Conservation (phyloP, 2,329 filamentous ascomycete genomes). For the Curvularia lunata region DNA sequence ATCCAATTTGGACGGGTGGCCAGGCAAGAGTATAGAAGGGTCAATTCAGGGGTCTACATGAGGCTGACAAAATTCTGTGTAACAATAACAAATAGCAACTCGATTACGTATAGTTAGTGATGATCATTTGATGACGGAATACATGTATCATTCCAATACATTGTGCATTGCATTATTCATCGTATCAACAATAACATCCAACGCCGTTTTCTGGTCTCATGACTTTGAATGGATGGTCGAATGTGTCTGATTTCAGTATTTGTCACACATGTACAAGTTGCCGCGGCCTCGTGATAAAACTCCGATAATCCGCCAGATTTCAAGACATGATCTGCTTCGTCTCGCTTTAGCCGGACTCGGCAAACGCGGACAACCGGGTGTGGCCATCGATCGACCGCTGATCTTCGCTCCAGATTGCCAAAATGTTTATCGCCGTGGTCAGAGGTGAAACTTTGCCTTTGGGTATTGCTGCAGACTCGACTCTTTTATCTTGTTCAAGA, state of each 20-base stretch:
- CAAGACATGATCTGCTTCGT: neutral
- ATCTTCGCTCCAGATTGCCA: neutral
- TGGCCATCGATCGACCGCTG: neutral
- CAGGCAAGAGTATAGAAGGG: neutral
- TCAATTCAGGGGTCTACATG: neutral
- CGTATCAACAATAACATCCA: neutral
- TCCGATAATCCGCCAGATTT: neutral
- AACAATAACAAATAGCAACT: neutral
- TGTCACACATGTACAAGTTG: neutral
- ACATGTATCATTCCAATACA: neutral
- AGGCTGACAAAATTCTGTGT: neutral
- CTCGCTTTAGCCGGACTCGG: neutral
- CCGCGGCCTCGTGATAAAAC: neutral
- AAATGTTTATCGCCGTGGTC: neutral
- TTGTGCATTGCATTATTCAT: neutral
- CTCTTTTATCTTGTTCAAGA: neutral
- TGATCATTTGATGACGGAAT: neutral
- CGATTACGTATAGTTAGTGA: neutral
- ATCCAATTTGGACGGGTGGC: slow-evolving; percentile 5
- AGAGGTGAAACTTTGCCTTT: neutral
- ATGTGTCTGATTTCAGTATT: neutral
- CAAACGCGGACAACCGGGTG: neutral
- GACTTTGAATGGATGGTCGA: neutral
- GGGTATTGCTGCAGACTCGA: neutral
- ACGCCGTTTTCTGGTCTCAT: neutral